A percentile compares a stretch with the other conserved stretches of the same genome.
phyloP scores from a whole-genome alignment of 179 eudicot genomes.

The Silene noctiflora region DNA sequence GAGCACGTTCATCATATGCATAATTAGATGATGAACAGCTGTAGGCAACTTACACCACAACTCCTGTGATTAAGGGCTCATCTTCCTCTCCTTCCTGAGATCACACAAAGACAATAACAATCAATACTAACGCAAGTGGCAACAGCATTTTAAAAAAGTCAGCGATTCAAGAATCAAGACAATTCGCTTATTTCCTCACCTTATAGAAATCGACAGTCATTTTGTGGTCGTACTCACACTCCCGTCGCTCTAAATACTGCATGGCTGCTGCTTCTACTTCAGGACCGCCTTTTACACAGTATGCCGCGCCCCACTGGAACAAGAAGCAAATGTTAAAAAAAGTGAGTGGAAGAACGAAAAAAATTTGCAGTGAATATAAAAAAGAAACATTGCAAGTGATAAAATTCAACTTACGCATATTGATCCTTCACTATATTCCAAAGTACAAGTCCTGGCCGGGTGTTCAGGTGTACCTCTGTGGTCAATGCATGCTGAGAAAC shows the following conservation, averaged over 20 bases:
- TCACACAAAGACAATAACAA: slow-evolving; percentile 8
- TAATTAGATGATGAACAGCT: neutral
- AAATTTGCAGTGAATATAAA: neutral
- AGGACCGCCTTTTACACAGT: slow-evolving; percentile 75
- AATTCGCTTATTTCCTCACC: slow-evolving; percentile 37
- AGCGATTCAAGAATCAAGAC: neutral
- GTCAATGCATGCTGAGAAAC: slow-evolving; percentile 79
- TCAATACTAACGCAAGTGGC: slow-evolving; percentile 17
- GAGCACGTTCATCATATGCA: neutral
- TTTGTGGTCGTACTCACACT: slow-evolving; percentile 85
- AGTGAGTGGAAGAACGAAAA: neutral
- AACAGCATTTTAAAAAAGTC: neutral
- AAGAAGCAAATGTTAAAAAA: neutral
- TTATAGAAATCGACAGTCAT: slow-evolving; percentile 65
- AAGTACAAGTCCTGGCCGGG: slow-evolving; percentile 94
- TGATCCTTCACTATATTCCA: slow-evolving; percentile 68
- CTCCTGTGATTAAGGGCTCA: slow-evolving; percentile 57
- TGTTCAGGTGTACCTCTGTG: slow-evolving; percentile 90
- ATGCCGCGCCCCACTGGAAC: slow-evolving; percentile 91
- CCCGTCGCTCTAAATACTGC: slow-evolving; percentile 90
- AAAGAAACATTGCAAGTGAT: neutral
- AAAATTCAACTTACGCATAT: slow-evolving; percentile 59
- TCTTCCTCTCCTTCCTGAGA: slow-evolving; percentile 69
- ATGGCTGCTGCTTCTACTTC: slow-evolving; percentile 72
- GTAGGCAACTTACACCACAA: slow-evolving; percentile 58